Evolutionary conservation across 495 filamentous ascomycete genomes (phyloP).

Genomic region (Hyphodiscus hymeniophilus): DNA sequence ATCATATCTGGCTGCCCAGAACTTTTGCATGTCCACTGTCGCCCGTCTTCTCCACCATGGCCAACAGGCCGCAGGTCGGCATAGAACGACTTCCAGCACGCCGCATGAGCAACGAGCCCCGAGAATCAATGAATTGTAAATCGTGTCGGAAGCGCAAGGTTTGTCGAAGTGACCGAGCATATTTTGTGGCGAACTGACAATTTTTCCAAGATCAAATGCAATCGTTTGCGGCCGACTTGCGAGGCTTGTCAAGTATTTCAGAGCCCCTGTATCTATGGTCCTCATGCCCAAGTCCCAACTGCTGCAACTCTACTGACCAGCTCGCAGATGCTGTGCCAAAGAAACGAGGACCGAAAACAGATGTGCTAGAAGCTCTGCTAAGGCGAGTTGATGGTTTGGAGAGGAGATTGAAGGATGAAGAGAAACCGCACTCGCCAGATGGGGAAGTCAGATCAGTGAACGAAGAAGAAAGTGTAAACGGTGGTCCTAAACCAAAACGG

Average conservation of each 20-base stretch:
- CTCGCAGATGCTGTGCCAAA: slow-evolving; percentile 72
- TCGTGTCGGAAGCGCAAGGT: slow-evolving; percentile 78
- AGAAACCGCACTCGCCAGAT: slow-evolving; percentile 46
- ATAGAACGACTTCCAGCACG: slow-evolving; percentile 71
- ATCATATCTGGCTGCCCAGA: not conserved
- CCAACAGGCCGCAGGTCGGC: slow-evolving; percentile 62
- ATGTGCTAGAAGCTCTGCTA: slow-evolving; percentile 74
- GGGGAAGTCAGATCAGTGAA: slow-evolving; percentile 32
- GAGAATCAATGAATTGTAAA: slow-evolving; percentile 92
- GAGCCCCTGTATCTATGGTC: slow-evolving; percentile 83
- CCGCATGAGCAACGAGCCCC: slow-evolving; percentile 63
- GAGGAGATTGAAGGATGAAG: slow-evolving; percentile 53
- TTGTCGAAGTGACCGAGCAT: slow-evolving; percentile 32
- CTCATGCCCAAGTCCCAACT: slow-evolving; percentile 16
- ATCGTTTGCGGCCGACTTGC: slow-evolving; percentile 72
- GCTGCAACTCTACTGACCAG: slow-evolving; percentile 2
- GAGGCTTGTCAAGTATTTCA: slow-evolving; percentile 86
- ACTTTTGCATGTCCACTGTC: not conserved
- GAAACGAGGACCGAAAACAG: slow-evolving; percentile 82
- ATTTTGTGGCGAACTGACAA: slow-evolving; percentile 11
- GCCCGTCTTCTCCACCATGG: slow-evolving; percentile 9
- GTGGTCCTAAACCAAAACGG: slow-evolving; percentile 15
- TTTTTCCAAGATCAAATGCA: slow-evolving; percentile 68
- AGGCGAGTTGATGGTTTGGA: slow-evolving; percentile 81
- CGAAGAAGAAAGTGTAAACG: slow-evolving; percentile 23